A percentile compares a stretch with the other conserved stretches of the same genome.
These are phyloP conservation scores for Yamadazyma phyllophila DNA, from an alignment of 805 yeast genomes.

Conservation along the genomic window DNA sequence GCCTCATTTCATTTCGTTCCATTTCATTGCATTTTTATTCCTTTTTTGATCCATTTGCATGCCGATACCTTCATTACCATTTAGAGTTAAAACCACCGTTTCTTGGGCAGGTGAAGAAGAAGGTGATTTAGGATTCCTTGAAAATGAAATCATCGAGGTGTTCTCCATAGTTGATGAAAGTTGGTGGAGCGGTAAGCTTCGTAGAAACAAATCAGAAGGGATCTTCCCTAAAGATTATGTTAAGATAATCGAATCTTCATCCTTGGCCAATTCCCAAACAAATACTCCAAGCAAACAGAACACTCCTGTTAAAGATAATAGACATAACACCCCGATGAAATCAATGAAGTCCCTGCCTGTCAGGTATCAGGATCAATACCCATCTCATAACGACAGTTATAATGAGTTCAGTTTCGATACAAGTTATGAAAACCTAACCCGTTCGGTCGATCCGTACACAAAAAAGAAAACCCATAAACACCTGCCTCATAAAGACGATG, in stretches of 20 bases:
- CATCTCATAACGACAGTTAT: slow-evolving; percentile 8
- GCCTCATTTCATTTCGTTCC: neutral
- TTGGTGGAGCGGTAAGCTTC: slow-evolving; percentile 86
- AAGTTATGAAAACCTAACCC: slow-evolving; percentile 20
- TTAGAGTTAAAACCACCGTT: slow-evolving; percentile 75
- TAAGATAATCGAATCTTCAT: slow-evolving; percentile 44
- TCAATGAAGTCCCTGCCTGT: slow-evolving; percentile 14
- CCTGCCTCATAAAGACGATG: slow-evolving; percentile 15
- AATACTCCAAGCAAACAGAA: slow-evolving; percentile 16
- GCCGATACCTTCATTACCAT: slow-evolving; percentile 52
- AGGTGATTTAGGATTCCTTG: slow-evolving; percentile 88
- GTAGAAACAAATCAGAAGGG: slow-evolving; percentile 80
- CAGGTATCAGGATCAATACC: slow-evolving; percentile 2
- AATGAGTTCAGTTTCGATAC: slow-evolving; percentile 22
- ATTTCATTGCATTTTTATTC: neutral
- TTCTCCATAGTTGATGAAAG: slow-evolving; percentile 77
- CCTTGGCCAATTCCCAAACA: slow-evolving; percentile 6
- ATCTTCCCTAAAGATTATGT: slow-evolving; percentile 88
- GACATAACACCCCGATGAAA: slow-evolving; percentile 15
- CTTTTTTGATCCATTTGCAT: slow-evolving; percentile 4
- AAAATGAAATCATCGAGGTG: slow-evolving; percentile 89
- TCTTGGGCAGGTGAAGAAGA: slow-evolving; percentile 94
- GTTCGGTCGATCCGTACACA: slow-evolving; percentile 4
- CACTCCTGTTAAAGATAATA: slow-evolving; percentile 11
- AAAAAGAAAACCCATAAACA: slow-evolving; percentile 4